Evolutionary conservation across 2,329 filamentous ascomycete genomes (phyloP).

Genomic region (Epichloe festucae): DNA sequence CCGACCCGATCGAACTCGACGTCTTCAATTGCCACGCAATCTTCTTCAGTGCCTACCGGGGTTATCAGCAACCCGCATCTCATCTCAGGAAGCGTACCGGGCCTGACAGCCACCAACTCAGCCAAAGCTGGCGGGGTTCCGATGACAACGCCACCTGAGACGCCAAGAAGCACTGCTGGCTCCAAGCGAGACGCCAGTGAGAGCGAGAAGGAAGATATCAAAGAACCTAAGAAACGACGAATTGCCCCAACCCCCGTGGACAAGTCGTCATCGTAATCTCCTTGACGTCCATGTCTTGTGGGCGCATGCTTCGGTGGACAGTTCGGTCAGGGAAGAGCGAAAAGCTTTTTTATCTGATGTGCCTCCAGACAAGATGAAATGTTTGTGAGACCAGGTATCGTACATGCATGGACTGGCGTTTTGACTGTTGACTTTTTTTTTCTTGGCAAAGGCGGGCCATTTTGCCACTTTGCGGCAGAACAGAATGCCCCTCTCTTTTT

Average conservation of each 20-base stretch:
- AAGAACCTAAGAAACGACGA: conserved; percentile 53
- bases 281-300: neutral
- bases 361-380: neutral
- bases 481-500: neutral
- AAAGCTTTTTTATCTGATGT: neutral
- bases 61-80: conserved; percentile 68
- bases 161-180: conserved; percentile 44
- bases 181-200: conserved; percentile 46
- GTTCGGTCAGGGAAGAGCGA: neutral
- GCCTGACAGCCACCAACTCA: conserved; percentile 62
- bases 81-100: conserved; percentile 63
- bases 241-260: conserved; percentile 54
- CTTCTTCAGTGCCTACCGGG: conserved; percentile 32
- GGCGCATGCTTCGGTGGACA: neutral
- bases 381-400: conserved; percentile 3
- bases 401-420: conserved; percentile 20
- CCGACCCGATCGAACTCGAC: conserved; percentile 77
- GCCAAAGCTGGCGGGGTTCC: conserved; percentile 51
- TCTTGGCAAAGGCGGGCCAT: neutral
- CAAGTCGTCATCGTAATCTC: neutral
- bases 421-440: neutral
- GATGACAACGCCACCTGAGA: conserved; percentile 82
- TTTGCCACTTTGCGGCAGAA: neutral
- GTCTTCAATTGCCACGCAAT: conserved; percentile 62
- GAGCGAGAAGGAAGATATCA: conserved; percentile 37